Evolutionary conservation across 192 early-diverging fungal genomes (phyloP).

Genomic region (Coemansia umbellata): DNA sequence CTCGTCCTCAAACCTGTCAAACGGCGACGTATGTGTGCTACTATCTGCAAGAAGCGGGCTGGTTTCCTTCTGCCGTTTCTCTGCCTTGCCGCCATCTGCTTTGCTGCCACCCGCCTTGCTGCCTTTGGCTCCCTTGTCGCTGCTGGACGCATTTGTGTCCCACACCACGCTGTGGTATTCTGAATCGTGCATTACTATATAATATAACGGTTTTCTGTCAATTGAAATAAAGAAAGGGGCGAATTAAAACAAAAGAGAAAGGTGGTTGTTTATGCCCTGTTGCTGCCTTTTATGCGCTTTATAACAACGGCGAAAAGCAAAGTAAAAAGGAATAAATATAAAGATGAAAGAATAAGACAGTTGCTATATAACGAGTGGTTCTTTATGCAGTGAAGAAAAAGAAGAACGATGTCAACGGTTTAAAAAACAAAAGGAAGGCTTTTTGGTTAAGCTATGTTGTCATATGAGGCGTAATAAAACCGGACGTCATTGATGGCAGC

Average conservation of each 20-base stretch:
- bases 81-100: constrained; percentile 4
- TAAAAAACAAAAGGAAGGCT: too few relatives aligned
- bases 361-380: too few relatives aligned
- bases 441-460: too few relatives aligned
- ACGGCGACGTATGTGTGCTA: constrained; percentile 25
- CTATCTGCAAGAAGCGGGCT: not conserved
- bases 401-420: too few relatives aligned
- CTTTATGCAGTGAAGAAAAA: too few relatives aligned
- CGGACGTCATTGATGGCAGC: too few relatives aligned
- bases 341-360: too few relatives aligned
- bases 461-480: too few relatives aligned
- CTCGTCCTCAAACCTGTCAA: constrained; percentile 12
- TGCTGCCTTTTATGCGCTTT: too few relatives aligned
- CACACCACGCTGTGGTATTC: constrained; percentile 50
- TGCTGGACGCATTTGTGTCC: constrained; percentile 36
- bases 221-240: not conserved
- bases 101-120: not conserved
- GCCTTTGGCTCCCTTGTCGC: constrained; percentile 24
- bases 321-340: not conserved
- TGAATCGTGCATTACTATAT: constrained; percentile 34
- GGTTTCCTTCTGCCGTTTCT: not conserved
- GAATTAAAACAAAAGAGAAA: not conserved
- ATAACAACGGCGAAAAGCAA: too few relatives aligned
- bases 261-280: too few relatives aligned
- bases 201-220: not conserved